phyloP scores from a whole-genome alignment of 331 rosid species.

The Cucumis variabilis region DNA sequence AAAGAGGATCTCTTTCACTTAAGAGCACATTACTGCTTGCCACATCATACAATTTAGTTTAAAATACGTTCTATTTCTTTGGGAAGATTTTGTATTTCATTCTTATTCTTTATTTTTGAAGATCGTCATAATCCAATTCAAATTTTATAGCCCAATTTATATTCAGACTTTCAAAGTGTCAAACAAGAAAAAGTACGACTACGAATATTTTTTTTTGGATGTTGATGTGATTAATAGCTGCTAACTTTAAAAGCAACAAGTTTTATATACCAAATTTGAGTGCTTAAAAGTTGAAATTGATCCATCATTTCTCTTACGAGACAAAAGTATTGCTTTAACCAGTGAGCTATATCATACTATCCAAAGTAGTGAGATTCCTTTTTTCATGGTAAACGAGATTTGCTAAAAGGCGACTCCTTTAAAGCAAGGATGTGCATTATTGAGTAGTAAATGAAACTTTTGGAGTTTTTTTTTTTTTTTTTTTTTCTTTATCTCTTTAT shows the following conservation, averaged over 20 bases:
- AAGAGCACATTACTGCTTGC: no score
- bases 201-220: no score
- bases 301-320: neutral
- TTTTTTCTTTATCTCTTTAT: neutral
- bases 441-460: constrained; percentile 8
- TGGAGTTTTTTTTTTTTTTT: neutral
- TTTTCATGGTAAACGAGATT: neutral
- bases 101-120: no score
- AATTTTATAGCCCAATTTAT: no score
- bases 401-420: neutral
- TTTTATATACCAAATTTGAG: neutral
- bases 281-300: no score
- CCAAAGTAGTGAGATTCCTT: neutral
- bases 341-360: neutral
- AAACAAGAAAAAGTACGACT: neutral
- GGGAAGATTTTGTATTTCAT: neutral
- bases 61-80: neutral
- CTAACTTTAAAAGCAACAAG: neutral
- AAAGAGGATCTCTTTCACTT: neutral
- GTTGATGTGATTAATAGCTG: neutral
- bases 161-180: neutral
- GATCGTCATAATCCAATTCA: neutral
- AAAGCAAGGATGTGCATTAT: constrained; percentile 11
- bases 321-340: neutral
- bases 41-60: neutral